Conservation (phyloP, 1,284 basidiomycete species). For the Melanopsichium pennsylvanicum region DNA sequence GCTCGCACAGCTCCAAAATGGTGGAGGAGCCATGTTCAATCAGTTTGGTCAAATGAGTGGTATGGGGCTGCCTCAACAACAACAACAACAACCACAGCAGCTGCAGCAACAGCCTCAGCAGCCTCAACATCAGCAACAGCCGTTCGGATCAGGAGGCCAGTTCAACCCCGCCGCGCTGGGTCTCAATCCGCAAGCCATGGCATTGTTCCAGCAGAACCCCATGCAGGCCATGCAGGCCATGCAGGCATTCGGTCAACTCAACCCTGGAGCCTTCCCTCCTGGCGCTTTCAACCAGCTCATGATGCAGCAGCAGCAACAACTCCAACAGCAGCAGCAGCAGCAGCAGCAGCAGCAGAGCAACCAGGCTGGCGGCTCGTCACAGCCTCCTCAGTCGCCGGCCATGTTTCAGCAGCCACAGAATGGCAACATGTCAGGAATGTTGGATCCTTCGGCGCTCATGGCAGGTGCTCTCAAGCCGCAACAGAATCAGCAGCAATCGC, state of each 20-base stretch:
- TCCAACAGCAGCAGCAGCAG: slow-evolving; percentile 21
- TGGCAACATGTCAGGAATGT: slow-evolving; percentile 23
- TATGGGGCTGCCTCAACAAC: slow-evolving; percentile 27
- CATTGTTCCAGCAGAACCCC: slow-evolving; percentile 38
- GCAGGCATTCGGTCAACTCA: slow-evolving; percentile 41
- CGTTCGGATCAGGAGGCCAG: slow-evolving; percentile 20
- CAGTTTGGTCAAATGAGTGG: slow-evolving; percentile 37
- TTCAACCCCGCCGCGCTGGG: slow-evolving; percentile 37
- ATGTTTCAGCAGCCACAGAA: slow-evolving; percentile 38
- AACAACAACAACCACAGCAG: slow-evolving; percentile 16
- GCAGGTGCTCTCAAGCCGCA: slow-evolving; percentile 19
- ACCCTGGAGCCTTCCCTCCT: slow-evolving; percentile 31
- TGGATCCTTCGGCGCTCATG: slow-evolving; percentile 41
- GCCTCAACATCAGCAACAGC: slow-evolving; percentile 24
- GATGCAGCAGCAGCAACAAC: slow-evolving; percentile 39
- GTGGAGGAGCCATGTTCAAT: slow-evolving; percentile 31
- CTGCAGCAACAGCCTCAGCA: slow-evolving; percentile 18
- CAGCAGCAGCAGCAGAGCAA: slow-evolving; percentile 29
- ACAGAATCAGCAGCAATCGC: slow-evolving; percentile 26
- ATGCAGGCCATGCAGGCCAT: slow-evolving; percentile 50
- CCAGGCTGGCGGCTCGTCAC: slow-evolving; percentile 16
- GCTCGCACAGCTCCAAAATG: slow-evolving; percentile 37
- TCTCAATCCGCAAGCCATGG: slow-evolving; percentile 40
- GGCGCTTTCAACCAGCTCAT: slow-evolving; percentile 40
- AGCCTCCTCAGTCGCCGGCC: slow-evolving; percentile 15